These are phyloP conservation scores for Tagetes erecta DNA, from an alignment of 129 eudicot genomes.

Conservation along the genomic window DNA sequence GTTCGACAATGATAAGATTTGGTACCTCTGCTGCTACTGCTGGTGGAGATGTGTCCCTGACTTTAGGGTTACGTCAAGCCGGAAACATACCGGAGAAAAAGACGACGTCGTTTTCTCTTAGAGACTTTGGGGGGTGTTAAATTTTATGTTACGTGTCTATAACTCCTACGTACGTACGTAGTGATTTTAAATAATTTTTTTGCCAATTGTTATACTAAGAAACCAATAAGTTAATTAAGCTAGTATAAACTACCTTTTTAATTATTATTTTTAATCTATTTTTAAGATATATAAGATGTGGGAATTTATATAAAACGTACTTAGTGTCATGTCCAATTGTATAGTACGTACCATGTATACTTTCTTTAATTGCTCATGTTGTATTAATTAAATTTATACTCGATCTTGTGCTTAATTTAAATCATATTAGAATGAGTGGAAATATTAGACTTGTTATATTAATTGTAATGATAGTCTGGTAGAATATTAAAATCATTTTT, in stretches of 20 bases:
- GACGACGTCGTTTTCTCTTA: constrained; percentile 44
- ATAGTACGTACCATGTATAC: constrained; percentile 30
- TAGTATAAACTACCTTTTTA: background rate
- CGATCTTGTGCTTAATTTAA: too few species aligned
- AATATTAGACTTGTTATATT: too few species aligned
- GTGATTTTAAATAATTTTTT: constrained; percentile 28
- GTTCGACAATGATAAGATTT: constrained; percentile 59
- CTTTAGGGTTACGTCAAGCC: constrained; percentile 92
- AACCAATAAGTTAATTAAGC: constrained; percentile 16
- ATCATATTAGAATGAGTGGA: too few species aligned
- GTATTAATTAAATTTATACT: too few species aligned
- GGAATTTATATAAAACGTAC: constrained; percentile 23
- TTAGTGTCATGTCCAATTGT: constrained; percentile 27
- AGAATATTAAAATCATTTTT: too few species aligned
- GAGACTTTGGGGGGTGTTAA: constrained; percentile 60
- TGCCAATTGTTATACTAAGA: constrained; percentile 37
- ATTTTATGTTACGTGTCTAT: constrained; percentile 21
- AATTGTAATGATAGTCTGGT: too few species aligned
- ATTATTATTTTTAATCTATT: constrained; percentile 3
- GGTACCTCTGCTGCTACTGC: constrained; percentile 65
- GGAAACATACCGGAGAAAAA: constrained; percentile 70
- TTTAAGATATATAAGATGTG: constrained; percentile 7
- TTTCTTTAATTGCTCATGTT: background rate
- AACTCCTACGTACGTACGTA: constrained; percentile 11
- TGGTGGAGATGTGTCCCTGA: constrained; percentile 87